phyloP scores from a whole-genome alignment of 768 basidiomycete genomes.

The Cystobasidium tubakii region DNA sequence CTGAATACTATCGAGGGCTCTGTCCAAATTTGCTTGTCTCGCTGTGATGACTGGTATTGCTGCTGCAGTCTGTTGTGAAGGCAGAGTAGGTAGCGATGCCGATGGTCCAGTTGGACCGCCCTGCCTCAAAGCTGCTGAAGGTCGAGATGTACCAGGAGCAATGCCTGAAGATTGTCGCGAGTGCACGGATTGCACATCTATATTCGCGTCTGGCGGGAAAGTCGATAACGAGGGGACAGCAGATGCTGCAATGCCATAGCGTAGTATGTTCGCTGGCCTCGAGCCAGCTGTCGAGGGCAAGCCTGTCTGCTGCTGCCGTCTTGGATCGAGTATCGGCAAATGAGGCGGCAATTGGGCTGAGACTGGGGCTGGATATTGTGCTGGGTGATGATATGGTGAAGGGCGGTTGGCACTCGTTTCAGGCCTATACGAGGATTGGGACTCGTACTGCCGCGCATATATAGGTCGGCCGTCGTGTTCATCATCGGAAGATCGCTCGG shows the following conservation, averaged over 20 bases:
- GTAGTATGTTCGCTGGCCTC: neutral
- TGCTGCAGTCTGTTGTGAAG: neutral
- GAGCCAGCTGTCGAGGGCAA: neutral
- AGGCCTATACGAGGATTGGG: neutral
- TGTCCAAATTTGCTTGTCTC: slow-evolving; percentile 9
- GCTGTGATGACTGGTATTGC: slow-evolving; percentile 10
- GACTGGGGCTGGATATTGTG: slow-evolving; percentile 30
- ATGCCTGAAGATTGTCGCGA: neutral
- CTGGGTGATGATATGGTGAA: slow-evolving; percentile 33
- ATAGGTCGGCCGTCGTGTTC: neutral
- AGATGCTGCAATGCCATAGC: neutral
- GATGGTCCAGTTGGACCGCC: neutral
- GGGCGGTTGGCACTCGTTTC: neutral
- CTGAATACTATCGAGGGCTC: slow-evolving; percentile 32
- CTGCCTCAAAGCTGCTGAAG: neutral
- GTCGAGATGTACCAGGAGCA: neutral
- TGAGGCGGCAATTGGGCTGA: slow-evolving; percentile 24
- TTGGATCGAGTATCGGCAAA: neutral
- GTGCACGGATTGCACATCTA: neutral
- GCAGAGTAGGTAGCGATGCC: slow-evolving; percentile 1
- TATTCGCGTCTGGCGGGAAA: neutral
- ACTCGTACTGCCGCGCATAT: neutral
- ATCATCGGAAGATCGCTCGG: neutral
- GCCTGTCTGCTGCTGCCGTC: neutral
- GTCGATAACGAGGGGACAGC: slow-evolving; percentile 1